Conservation (phyloP, 768 basidiomycete genomes). For the Russula abietina region DNA sequence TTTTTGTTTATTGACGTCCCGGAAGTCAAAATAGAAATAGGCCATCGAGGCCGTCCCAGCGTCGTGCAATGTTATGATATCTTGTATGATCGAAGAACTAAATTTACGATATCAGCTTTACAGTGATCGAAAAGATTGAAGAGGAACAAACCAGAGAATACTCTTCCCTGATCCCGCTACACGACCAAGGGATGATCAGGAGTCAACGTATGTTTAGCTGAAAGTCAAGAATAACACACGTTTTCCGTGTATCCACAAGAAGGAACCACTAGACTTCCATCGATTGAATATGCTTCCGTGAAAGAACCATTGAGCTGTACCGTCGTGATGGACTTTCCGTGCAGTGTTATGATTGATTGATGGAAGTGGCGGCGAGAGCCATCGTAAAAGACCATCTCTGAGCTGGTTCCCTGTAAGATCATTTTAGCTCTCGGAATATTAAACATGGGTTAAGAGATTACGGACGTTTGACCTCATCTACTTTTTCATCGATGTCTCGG, state of each 20-base stretch:
- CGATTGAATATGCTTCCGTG: neutral
- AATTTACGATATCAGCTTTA: neutral
- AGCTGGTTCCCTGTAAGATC: neutral
- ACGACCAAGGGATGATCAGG: neutral
- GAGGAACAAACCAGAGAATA: slow-evolving; percentile 1
- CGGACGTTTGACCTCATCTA: neutral
- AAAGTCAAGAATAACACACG: neutral
- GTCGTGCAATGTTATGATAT: neutral
- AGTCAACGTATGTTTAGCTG: neutral
- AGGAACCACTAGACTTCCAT: neutral
- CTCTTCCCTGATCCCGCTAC: slow-evolving; percentile 9
- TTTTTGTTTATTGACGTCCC: slow-evolving; percentile 1
- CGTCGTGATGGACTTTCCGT: neutral
- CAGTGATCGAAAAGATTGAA: too few species aligned
- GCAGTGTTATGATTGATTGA: neutral
- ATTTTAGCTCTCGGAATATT: neutral
- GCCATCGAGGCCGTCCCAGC: neutral
- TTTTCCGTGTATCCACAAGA: slow-evolving; percentile 2
- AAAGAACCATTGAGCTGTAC: neutral
- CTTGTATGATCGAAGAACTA: slow-evolving; percentile 8
- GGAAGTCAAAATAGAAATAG: slow-evolving; percentile 11
- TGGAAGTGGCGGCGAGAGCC: neutral
- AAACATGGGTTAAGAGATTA: neutral
- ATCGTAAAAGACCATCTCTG: neutral
- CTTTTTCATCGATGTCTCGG: neutral